phyloP scores from a whole-genome alignment of 2,329 filamentous ascomycete species.

The Trichoderma endophyticum region DNA sequence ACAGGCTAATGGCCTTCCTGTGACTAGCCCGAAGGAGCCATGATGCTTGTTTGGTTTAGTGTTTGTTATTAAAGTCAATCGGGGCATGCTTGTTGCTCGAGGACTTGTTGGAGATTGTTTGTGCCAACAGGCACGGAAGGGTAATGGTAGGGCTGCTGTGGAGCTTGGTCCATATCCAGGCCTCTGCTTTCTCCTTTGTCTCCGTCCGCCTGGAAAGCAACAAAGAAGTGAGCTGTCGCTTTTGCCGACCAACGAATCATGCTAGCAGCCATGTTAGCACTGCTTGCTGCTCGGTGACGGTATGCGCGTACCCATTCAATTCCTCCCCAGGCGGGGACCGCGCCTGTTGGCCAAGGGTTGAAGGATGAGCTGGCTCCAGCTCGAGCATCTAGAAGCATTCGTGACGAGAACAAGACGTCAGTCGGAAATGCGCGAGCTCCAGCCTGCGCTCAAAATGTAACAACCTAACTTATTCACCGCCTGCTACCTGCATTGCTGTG shows the following conservation, averaged over 20 bases:
- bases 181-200: neutral
- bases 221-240: neutral
- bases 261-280: neutral
- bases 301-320: neutral
- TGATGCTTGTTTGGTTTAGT: neutral
- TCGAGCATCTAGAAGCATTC: slow-evolving; percentile 16
- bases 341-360: neutral
- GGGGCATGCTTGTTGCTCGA: neutral
- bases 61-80: neutral
- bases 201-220: neutral
- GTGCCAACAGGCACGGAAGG: neutral
- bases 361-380: slow-evolving; percentile 14
- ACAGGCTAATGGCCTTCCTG: neutral
- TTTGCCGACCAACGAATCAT: neutral
- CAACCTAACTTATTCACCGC: slow-evolving; percentile 11
- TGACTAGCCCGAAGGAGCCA: neutral
- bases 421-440: slow-evolving; percentile 3
- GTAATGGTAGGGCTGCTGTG: slow-evolving; percentile 5
- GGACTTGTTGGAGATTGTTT: neutral
- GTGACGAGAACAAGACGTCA: slow-evolving; percentile 15
- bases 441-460: neutral
- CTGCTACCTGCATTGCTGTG: slow-evolving; percentile 12
- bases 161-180: neutral
- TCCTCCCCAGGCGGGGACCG: neutral
- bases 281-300: neutral